Conservation (phyloP, 2,329 filamentous ascomycete species). For the Sporothrix brunneoviolacea region DNA sequence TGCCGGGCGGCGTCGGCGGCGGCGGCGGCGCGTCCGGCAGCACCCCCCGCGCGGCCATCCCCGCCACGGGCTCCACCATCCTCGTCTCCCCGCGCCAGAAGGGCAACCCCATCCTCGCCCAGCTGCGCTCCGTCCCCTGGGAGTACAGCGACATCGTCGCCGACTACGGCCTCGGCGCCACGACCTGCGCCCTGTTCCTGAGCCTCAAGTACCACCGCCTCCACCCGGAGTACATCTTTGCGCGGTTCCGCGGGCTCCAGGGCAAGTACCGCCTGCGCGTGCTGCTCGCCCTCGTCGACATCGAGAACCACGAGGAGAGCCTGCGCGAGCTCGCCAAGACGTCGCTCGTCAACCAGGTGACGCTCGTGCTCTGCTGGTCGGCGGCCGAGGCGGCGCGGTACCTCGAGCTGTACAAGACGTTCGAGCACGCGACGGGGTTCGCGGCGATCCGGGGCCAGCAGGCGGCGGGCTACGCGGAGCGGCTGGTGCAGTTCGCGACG, state of each 20-base stretch:
- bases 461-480: constrained; percentile 75
- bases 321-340: constrained; percentile 89
- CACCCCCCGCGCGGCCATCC: constrained; percentile 19
- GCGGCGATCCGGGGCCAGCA: constrained; percentile 81
- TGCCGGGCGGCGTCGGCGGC: background rate
- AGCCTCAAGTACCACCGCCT: constrained; percentile 93
- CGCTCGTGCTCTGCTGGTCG: constrained; percentile 88
- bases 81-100: constrained; percentile 89
- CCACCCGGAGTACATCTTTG: constrained; percentile 97
- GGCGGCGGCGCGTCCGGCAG: background rate
- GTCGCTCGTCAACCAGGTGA: constrained; percentile 85
- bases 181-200: constrained; percentile 86
- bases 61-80: constrained; percentile 64
- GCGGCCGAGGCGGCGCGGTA: constrained; percentile 90
- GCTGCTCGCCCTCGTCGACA: constrained; percentile 87
- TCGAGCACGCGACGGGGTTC: constrained; percentile 69
- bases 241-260: constrained; percentile 75
- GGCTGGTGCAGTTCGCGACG: constrained; percentile 87
- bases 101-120: constrained; percentile 84
- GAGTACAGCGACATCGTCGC: constrained; percentile 96
- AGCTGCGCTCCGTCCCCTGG: constrained; percentile 79
- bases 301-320: constrained; percentile 85
- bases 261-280: constrained; percentile 83
- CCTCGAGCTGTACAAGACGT: constrained; percentile 89
- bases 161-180: constrained; percentile 81